Evolutionary conservation across 805 yeast species (phyloP).

Genomic region (Ogataea haglerorum): DNA sequence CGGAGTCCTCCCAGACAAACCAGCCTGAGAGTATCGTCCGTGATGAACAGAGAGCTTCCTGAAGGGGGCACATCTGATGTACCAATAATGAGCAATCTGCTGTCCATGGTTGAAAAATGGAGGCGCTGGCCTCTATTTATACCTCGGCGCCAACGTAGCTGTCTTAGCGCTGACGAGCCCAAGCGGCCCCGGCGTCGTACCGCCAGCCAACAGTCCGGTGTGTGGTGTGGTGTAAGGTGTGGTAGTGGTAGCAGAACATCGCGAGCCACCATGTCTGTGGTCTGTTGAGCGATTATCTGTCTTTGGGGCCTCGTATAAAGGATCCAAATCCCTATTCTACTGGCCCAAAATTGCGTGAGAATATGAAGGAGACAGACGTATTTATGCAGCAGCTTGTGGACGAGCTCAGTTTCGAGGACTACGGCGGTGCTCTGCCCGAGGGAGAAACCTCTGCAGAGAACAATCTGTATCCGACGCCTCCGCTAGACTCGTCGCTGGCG

Average conservation of each 20-base stretch:
- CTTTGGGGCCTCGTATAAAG: not conserved
- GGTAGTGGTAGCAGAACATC: not conserved
- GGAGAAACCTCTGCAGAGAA: not conserved
- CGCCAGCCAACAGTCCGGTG: not conserved
- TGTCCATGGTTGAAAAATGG: not conserved
- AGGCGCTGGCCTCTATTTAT: not conserved
- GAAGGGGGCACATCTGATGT: too few species aligned
- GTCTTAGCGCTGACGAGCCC: not conserved
- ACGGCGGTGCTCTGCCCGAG: not conserved
- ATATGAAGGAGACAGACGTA: constrained; percentile 7
- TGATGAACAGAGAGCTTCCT: too few species aligned
- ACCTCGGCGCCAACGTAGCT: not conserved
- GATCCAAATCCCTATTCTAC: not conserved
- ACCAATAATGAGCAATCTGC: not conserved
- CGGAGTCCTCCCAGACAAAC: too few species aligned
- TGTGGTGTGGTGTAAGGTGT: not conserved
- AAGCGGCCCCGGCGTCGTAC: too few species aligned
- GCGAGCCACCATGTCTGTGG: not conserved
- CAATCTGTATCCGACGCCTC: constrained; percentile 15
- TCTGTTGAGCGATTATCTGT: not conserved
- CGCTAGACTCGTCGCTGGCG: constrained; percentile 11
- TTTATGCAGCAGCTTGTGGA: constrained; percentile 16
- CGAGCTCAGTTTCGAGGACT: constrained; percentile 12
- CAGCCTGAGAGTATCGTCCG: too few species aligned
- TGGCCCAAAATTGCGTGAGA: not conserved